Percentiles rank a stretch among this genome's conserved stretches.
These are phyloP conservation scores for Chlamydomonas reinhardtii DNA, from an alignment of 163 green algal species.

Conservation along the genomic window DNA sequence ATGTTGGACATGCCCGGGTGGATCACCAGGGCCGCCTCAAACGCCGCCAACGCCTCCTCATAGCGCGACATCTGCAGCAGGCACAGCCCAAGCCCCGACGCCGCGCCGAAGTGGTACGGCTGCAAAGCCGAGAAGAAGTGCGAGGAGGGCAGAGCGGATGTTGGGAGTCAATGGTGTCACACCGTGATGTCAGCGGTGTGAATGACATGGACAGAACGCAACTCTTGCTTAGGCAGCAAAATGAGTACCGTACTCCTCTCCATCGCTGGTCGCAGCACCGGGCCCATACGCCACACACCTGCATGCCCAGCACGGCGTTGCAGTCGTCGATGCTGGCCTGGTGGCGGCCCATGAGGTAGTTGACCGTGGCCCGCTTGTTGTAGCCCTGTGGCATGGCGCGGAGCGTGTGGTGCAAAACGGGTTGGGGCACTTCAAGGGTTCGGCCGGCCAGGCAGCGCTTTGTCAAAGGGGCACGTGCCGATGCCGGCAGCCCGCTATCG, in stretches of 20 bases:
- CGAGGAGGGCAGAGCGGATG: not conserved
- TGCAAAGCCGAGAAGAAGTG: constrained; percentile 31
- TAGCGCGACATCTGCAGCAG: constrained; percentile 50
- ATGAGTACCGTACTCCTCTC: too few species aligned
- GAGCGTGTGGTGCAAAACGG: not conserved
- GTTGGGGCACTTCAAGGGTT: too few species aligned
- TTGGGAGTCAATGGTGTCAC: too few species aligned
- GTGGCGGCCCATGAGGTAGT: constrained; percentile 75
- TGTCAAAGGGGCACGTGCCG: too few species aligned
- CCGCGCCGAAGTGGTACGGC: constrained; percentile 78
- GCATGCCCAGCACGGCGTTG: constrained; percentile 69
- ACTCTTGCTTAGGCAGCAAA: too few species aligned
- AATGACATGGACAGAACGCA: too few species aligned
- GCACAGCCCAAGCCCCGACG: constrained; percentile 75
- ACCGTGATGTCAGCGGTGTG: too few species aligned
- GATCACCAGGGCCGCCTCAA: constrained; percentile 62
- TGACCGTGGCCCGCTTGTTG: constrained; percentile 83
- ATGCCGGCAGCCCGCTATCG: too few species aligned
- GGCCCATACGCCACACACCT: too few species aligned
- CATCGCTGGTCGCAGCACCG: too few species aligned
- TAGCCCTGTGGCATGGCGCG: constrained; percentile 63
- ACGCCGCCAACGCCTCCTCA: constrained; percentile 54
- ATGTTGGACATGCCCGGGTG: constrained; percentile 59
- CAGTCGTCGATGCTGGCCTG: constrained; percentile 76
- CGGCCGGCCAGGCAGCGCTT: too few species aligned